Evolutionary conservation across 2,329 filamentous ascomycete species (phyloP).

Genomic region (Scedosporium dehoogii): DNA sequence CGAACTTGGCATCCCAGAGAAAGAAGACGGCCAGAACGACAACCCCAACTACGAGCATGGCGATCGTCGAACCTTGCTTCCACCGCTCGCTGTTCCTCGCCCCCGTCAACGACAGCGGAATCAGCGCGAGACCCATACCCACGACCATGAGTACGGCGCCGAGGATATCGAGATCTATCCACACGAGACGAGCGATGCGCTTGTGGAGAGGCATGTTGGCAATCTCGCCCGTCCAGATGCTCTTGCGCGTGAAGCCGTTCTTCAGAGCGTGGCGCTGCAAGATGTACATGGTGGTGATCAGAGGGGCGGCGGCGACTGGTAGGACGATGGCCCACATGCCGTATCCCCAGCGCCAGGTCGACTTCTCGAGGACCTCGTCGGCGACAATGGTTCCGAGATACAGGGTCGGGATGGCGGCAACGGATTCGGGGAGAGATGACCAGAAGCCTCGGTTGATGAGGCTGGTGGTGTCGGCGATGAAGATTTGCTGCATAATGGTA

Average conservation of each 20-base stretch:
- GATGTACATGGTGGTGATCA: conserved; percentile 21
- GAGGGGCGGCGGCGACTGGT: conserved; percentile 20
- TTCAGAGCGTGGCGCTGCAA: conserved; percentile 20
- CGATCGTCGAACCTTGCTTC: conserved; percentile 23
- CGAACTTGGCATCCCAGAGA: conserved; percentile 26
- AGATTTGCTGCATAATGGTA: conserved; percentile 30
- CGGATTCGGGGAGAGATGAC: conserved; percentile 44
- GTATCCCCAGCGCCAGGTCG: conserved; percentile 31
- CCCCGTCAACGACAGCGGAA: conserved; percentile 27
- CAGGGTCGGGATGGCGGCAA: conserved; percentile 21
- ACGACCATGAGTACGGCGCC: conserved; percentile 21
- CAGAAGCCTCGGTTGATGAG: conserved; percentile 51
- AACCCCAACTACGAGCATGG: conserved; percentile 23
- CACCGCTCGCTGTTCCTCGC: conserved; percentile 20
- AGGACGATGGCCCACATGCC: conserved; percentile 30
- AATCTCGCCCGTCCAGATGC: neutral
- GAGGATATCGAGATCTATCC: conserved; percentile 23
- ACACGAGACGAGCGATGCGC: conserved; percentile 14
- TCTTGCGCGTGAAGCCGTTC: conserved; percentile 8
- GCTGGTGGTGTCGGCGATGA: conserved; percentile 52
- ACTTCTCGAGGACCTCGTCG: conserved; percentile 22
- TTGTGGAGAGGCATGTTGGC: conserved; percentile 11
- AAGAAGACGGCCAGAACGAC: conserved; percentile 17
- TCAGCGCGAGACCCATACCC: conserved; percentile 22
- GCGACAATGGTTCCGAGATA: conserved; percentile 22